Conservation (phyloP, 2,329 filamentous ascomycete genomes). For the Neoscytalidium dimidiatum region DNA sequence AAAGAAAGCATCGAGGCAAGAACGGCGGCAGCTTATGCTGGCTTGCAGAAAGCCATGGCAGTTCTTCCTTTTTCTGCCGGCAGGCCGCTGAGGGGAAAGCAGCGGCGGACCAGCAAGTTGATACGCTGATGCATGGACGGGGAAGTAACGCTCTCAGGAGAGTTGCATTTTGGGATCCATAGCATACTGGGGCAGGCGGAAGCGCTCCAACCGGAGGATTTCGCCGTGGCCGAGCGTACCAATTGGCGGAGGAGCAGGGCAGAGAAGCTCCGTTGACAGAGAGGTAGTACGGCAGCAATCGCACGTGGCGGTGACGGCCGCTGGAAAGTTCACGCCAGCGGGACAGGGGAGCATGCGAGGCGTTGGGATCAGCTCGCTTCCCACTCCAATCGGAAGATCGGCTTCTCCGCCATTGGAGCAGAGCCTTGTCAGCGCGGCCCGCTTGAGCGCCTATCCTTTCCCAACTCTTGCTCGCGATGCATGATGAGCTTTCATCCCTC, state of each 20-base stretch:
- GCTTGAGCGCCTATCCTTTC: neutral
- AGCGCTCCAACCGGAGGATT: constrained; percentile 1
- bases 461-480: neutral
- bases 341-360: neutral
- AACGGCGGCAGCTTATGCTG: neutral
- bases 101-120: neutral
- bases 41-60: neutral
- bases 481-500: neutral
- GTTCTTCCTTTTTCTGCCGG: neutral
- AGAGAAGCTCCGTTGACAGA: neutral
- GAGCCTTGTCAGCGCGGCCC: neutral
- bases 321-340: neutral
- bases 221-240: neutral
- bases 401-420: neutral
- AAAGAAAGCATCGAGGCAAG: neutral
- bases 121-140: constrained; percentile 5
- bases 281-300: neutral
- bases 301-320: constrained; percentile 2
- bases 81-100: neutral
- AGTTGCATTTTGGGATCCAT: neutral
- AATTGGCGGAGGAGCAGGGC: neutral
- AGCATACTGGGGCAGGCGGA: too few species aligned
- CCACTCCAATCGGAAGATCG: neutral
- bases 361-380: neutral
- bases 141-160: neutral